A percentile compares a stretch with the other conserved stretches of the same genome.
Evolutionary conservation across 2,329 filamentous ascomycete species (phyloP).

Genomic region (Onygenales sp.): DNA sequence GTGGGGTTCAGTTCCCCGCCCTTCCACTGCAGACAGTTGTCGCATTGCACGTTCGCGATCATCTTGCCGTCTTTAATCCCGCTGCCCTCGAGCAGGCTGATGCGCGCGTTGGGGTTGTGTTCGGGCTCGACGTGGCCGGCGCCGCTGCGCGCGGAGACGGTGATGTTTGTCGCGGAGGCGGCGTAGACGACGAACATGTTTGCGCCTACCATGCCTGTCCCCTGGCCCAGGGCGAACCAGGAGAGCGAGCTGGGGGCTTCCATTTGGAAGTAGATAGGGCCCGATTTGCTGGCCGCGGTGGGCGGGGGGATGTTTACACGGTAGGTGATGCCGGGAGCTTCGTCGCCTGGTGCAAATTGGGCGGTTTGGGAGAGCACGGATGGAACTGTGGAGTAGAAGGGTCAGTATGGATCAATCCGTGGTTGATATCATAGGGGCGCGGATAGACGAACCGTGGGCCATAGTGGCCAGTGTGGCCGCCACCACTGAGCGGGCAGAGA

Average conservation of each 20-base stretch:
- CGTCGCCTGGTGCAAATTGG: conserved; percentile 12
- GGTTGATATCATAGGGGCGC: no score
- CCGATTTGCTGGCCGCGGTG: conserved; percentile 41
- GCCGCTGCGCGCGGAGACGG: conserved; percentile 44
- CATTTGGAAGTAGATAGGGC: conserved; percentile 51
- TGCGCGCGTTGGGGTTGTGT: conserved; percentile 32
- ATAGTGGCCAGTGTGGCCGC: no score
- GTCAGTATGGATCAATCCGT: no score
- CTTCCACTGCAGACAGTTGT: conserved; percentile 44
- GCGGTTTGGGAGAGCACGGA: conserved; percentile 12
- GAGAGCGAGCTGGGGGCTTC: conserved; percentile 42
- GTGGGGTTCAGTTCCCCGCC: conserved; percentile 45
- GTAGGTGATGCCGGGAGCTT: conserved; percentile 25
- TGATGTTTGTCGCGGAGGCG: conserved; percentile 44
- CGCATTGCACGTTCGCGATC: conserved; percentile 48
- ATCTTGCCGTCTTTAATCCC: conserved; percentile 44
- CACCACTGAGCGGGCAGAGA: no score
- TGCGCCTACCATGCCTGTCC: conserved; percentile 42
- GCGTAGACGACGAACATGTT: conserved; percentile 54
- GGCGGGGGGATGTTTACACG: conserved; percentile 45
- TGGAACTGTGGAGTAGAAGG: conserved; percentile 8
- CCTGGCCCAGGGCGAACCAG: conserved; percentile 50
- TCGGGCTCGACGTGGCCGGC: conserved; percentile 36
- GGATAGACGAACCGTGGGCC: no score
- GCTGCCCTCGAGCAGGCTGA: conserved; percentile 44